Evolutionary conservation across 2,329 filamentous ascomycete species (phyloP).

Genomic region (Exophiala mesophila): DNA sequence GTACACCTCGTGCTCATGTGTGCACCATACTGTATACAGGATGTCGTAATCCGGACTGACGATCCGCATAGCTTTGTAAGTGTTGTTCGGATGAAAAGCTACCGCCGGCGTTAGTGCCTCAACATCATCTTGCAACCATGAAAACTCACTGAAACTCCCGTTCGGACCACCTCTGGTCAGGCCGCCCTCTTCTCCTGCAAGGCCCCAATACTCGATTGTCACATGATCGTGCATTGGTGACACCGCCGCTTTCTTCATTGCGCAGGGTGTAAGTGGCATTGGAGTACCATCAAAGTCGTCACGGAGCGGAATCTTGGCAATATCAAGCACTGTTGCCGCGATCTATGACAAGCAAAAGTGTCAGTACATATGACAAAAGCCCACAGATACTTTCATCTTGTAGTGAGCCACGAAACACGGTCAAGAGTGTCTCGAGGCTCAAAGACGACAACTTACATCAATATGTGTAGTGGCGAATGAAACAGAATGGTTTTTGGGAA

Average conservation of each 20-base stretch:
- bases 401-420: too few species aligned
- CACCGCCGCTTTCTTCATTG: neutral
- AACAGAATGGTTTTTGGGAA: constrained; percentile 23
- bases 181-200: constrained; percentile 24
- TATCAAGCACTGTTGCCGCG: constrained; percentile 30
- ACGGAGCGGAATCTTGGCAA: constrained; percentile 24
- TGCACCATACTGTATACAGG: constrained; percentile 31
- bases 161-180: too few species aligned
- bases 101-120: too few species aligned
- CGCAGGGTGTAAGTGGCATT: constrained; percentile 38
- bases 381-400: too few species aligned
- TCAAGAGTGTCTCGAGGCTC: too few species aligned
- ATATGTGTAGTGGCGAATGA: constrained; percentile 26
- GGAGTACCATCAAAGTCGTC: constrained; percentile 54
- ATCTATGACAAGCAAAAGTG: too few species aligned
- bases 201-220: constrained; percentile 36
- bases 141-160: too few species aligned
- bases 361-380: too few species aligned
- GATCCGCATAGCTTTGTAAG: constrained; percentile 30
- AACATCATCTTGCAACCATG: too few species aligned
- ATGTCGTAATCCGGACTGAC: constrained; percentile 25
- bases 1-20: constrained; percentile 31
- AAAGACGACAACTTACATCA: too few species aligned
- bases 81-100: constrained; percentile 22
- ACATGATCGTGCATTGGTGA: constrained; percentile 46